These are phyloP conservation scores for Prosopis cineraria DNA, from an alignment of 306 rosid genomes.

Conservation along the genomic window DNA sequence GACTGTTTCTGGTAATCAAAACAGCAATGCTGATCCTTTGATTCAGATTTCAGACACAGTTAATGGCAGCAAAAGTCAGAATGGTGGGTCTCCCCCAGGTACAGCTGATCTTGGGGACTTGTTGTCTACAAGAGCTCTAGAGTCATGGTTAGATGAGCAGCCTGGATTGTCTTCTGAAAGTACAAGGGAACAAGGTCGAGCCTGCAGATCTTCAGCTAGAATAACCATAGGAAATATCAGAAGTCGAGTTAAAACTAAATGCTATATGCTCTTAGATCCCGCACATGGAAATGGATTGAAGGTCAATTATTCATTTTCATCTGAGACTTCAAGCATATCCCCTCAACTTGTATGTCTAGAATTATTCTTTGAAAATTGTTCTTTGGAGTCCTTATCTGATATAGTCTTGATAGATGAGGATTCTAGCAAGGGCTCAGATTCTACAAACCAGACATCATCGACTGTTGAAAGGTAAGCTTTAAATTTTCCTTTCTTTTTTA, in stretches of 20 bases:
- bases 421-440: slow-evolving; percentile 54
- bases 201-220: slow-evolving; percentile 74
- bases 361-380: slow-evolving; percentile 74
- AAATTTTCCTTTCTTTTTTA: neutral
- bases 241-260: slow-evolving; percentile 66
- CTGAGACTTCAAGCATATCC: slow-evolving; percentile 70
- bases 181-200: slow-evolving; percentile 51
- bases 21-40: slow-evolving; percentile 55
- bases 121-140: slow-evolving; percentile 78
- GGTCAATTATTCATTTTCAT: slow-evolving; percentile 84
- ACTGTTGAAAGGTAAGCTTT: slow-evolving; percentile 59
- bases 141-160: slow-evolving; percentile 90
- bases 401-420: slow-evolving; percentile 69
- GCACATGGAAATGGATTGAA: slow-evolving; percentile 85
- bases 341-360: slow-evolving; percentile 80
- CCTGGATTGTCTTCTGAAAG: slow-evolving; percentile 57
- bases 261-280: slow-evolving; percentile 74
- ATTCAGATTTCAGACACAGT: slow-evolving; percentile 74
- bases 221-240: slow-evolving; percentile 78
- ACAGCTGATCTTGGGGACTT: slow-evolving; percentile 63
- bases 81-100: slow-evolving; percentile 57
- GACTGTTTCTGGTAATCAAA: slow-evolving; percentile 51
- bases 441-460: slow-evolving; percentile 45
- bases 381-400: slow-evolving; percentile 65
- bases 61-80: slow-evolving; percentile 46